Base-by-base conservation (phyloP, 2,329 filamentous ascomycete species). In the Endoconidiophora laricicola region DNA sequence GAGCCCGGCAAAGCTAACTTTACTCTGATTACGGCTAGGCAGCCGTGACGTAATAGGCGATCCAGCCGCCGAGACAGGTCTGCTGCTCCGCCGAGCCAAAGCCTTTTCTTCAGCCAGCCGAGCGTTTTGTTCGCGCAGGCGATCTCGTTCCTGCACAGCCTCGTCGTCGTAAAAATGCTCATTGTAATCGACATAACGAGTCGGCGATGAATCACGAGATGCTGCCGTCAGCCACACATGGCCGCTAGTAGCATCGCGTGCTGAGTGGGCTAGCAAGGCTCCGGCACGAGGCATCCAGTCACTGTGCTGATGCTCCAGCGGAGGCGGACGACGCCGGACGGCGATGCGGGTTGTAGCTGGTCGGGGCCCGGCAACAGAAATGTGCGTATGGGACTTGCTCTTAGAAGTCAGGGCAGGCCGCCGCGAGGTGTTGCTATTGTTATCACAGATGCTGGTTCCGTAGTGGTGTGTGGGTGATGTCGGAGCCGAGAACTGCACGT, bases 251-350 rank as follows among this genome's bases (percentile, higher is more conserved):
- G 29, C 9, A 59, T 83, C 79, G 51, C 79, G 68, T 16, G 78
- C 69, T 59, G 79, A 76, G 47, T 70, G 72, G 51, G 73, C 73
- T 56, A 83, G 73, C 44, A 79, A 60, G 5, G 76, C 76, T 44
- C 78, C 79, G 0, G 78, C 72, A 26, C 78, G 71, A 22, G 80
- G 66, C 43, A 83, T 64, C 79, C 79, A 83, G 62, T 81, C 78
- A 51, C 72, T 74, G 56, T 79, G 71, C 51, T 66, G 66, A 37
- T 62, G 62, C 54, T 71, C 66, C 33, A 58, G 18, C 52, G 37
- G 55, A 50, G 42, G 55, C 57, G 44, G 54, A 50, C 36, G 55
- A 38, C 50, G 47, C 10, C 37, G 49, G 10, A 45, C 14, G 36
- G 22, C 39, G 12, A 16, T 29, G 6, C 12, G 24, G 9, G 49